phyloP scores from a whole-genome alignment of 768 basidiomycete genomes.

The Astraeus odoratus region DNA sequence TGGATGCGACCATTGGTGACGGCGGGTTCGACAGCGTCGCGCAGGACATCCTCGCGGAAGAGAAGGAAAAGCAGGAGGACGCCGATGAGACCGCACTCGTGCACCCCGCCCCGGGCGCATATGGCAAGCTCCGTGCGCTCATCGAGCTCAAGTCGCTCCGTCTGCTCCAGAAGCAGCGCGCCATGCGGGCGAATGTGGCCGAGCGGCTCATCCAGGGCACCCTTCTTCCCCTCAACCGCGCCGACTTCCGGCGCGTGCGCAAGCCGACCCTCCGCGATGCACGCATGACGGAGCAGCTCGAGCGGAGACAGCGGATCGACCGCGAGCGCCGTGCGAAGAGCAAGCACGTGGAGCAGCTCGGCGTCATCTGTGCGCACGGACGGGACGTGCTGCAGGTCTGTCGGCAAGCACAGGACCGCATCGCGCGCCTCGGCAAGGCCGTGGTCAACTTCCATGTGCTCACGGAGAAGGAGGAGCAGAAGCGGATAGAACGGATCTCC shows the following conservation, averaged over 20 bases:
- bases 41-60: constrained; percentile 25
- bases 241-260: constrained; percentile 81
- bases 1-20: constrained; percentile 77
- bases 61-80: constrained; percentile 17
- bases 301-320: constrained; percentile 86
- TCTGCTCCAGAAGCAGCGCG: constrained; percentile 87
- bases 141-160: constrained; percentile 91
- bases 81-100: too few species aligned
- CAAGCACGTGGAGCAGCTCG: constrained; percentile 93
- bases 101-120: constrained; percentile 55
- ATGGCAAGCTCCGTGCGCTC: constrained; percentile 80
- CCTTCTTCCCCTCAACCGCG: constrained; percentile 83
- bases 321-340: constrained; percentile 92
- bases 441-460: constrained; percentile 80
- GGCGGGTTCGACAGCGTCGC: constrained; percentile 54
- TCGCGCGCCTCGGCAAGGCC: constrained; percentile 58
- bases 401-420: constrained; percentile 57
- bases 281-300: constrained; percentile 80
- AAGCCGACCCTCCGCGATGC: constrained; percentile 88
- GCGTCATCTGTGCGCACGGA: constrained; percentile 79
- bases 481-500: constrained; percentile 88
- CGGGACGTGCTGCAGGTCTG: constrained; percentile 64
- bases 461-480: constrained; percentile 98
- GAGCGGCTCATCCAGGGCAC: constrained; percentile 84
- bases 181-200: constrained; percentile 77